Conservation (phyloP, 2,329 filamentous ascomycete genomes). For the Calonectria naviculata region DNA sequence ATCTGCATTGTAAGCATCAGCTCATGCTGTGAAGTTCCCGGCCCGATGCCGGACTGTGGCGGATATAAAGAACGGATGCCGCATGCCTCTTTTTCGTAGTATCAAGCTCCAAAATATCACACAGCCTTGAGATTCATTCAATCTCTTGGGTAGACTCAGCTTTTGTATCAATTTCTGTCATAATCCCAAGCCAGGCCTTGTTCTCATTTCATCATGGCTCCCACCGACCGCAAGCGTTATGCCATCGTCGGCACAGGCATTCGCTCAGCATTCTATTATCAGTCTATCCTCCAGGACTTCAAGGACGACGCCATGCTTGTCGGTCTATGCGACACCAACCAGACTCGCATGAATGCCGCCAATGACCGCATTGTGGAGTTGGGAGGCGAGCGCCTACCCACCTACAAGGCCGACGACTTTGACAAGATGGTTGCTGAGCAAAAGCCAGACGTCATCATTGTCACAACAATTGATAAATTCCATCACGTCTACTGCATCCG, state of each 20-base stretch:
- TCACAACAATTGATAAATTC: conserved; percentile 72
- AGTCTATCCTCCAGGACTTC: conserved; percentile 65
- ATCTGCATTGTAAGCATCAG: not conserved
- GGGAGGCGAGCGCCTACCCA: conserved; percentile 61
- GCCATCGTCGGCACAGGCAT: conserved; percentile 69
- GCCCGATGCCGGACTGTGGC: not conserved
- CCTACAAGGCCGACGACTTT: conserved; percentile 65
- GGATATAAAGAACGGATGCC: not conserved
- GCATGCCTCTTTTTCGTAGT: not conserved
- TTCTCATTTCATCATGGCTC: not conserved
- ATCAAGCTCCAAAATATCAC: not conserved
- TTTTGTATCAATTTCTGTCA: not conserved
- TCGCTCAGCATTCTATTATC: conserved; percentile 69
- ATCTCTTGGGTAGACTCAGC: not conserved
- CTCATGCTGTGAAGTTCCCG: not conserved
- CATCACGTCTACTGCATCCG: conserved; percentile 70
- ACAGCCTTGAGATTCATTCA: not conserved
- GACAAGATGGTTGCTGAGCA: conserved; percentile 68
- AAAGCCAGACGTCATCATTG: conserved; percentile 69
- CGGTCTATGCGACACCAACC: conserved; percentile 69
- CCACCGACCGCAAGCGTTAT: conserved; percentile 53
- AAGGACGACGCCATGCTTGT: conserved; percentile 60
- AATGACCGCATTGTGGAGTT: conserved; percentile 60
- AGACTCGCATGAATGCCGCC: conserved; percentile 68
- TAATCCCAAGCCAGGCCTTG: not conserved